Evolutionary conservation across 495 filamentous ascomycete genomes (phyloP), one percentile per base, ranked within the genome.

Genomic region (Aspergillus bertholletiae): DNA sequence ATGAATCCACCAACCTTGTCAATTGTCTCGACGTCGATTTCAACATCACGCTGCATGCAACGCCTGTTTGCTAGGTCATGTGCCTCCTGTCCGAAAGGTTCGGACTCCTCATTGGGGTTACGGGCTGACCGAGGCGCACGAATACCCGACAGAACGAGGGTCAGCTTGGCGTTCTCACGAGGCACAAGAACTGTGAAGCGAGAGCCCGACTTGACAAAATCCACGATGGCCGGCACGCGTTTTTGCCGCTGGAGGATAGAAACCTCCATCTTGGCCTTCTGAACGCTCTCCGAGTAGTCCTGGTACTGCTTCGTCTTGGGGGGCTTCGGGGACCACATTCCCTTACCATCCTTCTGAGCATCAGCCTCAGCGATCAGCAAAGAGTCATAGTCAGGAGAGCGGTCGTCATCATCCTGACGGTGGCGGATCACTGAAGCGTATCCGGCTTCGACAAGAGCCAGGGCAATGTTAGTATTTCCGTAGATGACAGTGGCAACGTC

Each of bases 1-100:
- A 99, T 96, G 77, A 99, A 99, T 51, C 93, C 95, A 60, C 95
- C 95, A 28, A 90, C 85, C 76, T 96, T 96, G 75, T 99, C 95
- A 49, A 89, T 88, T 64, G 91, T 92, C 71, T 96, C 88, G 9
- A 99, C 85, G 55, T 97, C 91, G 54, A 99, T 90, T 73, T 97
- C 94, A 39, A 96, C 92, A 63, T 99, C 95, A 43, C 95, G 84
- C 77, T 99, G 95, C 76, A 92, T 86, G 72, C 87, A 89, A 37
- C 90, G 86, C 49, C 81, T 86, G 69, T 89, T 90, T 23, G 90
- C 91, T 58, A 96, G 83, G 27, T 97, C 92, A 47, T 95, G 83
- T 1, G 93, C 94, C 73, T 99, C 95, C 63, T 94, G 86, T 11
- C 95, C 95, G 58, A 95, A 97, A 1, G 95, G 94, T 72, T 99